Percentiles rank a stretch among this genome's conserved stretches.
These are phyloP conservation scores for Mesembryanthemum crystallinum DNA, from an alignment of 148 eudicot genomes.

Conservation along the genomic window DNA sequence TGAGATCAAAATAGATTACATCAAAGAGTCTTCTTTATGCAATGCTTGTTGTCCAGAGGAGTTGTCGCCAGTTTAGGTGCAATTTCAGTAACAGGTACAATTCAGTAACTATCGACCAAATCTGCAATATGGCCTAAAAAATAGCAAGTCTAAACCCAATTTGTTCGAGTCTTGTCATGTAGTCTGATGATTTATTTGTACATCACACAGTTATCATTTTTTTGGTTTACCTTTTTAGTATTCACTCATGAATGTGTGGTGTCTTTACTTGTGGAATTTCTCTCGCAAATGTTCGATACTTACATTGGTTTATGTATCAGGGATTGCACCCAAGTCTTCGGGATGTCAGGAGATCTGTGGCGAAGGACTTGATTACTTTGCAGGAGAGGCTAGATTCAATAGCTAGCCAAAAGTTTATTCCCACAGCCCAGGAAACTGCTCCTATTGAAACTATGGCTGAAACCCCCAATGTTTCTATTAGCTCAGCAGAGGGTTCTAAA, in stretches of 20 bases:
- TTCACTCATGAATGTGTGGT: background rate
- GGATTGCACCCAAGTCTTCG: slow-evolving; percentile 60
- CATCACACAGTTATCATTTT: background rate
- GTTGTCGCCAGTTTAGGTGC: too few relatives aligned
- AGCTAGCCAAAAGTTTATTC: slow-evolving; percentile 17
- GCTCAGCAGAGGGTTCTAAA: background rate
- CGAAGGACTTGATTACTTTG: slow-evolving; percentile 58
- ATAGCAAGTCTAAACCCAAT: too few relatives aligned
- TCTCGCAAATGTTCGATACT: background rate
- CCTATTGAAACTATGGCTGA: background rate
- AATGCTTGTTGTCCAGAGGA: too few relatives aligned
- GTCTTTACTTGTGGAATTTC: background rate
- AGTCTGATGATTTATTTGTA: background rate
- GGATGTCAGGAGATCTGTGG: slow-evolving; percentile 55
- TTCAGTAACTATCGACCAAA: too few relatives aligned
- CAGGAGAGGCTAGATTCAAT: slow-evolving; percentile 68
- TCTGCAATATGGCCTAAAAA: too few relatives aligned
- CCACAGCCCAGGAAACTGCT: background rate
- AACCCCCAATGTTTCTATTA: background rate
- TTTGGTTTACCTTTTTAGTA: background rate
- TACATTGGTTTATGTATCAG: slow-evolving; percentile 23
- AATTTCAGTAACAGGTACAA: too few relatives aligned
- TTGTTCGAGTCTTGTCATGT: background rate
- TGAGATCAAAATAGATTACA: too few relatives aligned
- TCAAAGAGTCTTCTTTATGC: too few relatives aligned